Conservation (phyloP, 2,329 filamentous ascomycete genomes). For the Teratosphaeria destructans region DNA sequence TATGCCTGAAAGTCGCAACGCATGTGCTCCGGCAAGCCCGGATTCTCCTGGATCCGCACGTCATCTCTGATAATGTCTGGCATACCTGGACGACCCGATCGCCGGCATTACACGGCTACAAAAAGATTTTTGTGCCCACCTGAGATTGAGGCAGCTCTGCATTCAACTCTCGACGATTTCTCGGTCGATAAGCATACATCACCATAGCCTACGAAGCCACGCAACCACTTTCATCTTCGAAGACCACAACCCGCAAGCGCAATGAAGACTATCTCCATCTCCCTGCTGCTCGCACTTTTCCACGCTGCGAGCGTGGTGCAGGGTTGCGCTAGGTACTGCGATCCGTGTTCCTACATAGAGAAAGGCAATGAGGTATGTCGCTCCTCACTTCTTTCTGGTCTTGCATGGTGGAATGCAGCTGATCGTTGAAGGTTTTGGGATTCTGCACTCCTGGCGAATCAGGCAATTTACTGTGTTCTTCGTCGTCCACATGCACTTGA, state of each 20-base stretch:
- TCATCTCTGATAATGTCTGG: no score
- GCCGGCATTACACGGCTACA: no score
- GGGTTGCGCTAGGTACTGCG: not conserved
- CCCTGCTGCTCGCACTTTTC: not conserved
- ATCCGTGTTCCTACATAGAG: not conserved
- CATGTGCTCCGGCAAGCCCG: no score
- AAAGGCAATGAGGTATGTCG: not conserved
- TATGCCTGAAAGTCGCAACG: no score
- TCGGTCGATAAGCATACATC: not conserved
- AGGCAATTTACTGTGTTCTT: not conserved
- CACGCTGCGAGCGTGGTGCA: not conserved
- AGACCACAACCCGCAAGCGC: not conserved
- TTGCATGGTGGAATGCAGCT: not conserved
- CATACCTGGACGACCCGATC: no score
- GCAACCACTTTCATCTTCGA: not conserved
- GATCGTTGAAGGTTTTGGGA: not conserved
- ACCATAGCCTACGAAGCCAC: not conserved
- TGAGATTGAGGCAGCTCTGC: no score
- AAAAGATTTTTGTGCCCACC: not conserved
- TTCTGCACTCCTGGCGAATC: not conserved
- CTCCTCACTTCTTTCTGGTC: not conserved
- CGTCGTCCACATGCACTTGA: not conserved
- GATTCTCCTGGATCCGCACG: no score
- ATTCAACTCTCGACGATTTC: not conserved
- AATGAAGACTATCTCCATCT: not conserved